Percentiles rank a stretch among this genome's conserved stretches.
These are phyloP conservation scores for Oryza brachyantha DNA, from an alignment of 176 grass and related monocot species.

Conservation along the genomic window DNA sequence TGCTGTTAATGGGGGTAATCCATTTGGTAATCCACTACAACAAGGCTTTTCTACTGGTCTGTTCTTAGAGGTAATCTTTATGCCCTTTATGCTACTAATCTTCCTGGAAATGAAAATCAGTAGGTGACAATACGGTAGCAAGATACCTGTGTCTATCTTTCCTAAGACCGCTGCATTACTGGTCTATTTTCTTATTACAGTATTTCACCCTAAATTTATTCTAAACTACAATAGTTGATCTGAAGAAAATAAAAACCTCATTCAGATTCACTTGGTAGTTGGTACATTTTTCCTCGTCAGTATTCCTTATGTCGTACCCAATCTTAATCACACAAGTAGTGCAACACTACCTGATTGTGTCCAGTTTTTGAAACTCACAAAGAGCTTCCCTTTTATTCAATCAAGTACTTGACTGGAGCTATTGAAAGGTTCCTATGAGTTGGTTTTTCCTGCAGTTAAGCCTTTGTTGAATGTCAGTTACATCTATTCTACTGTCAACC, in stretches of 20 bases:
- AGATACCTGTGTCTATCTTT: too few species aligned
- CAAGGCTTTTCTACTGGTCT: conserved; percentile 89
- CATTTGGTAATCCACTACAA: conserved; percentile 84
- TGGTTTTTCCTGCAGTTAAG: neutral
- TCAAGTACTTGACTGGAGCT: neutral
- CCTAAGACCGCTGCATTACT: too few species aligned
- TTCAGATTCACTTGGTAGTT: too few species aligned
- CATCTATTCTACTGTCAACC: neutral
- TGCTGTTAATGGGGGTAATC: conserved; percentile 82
- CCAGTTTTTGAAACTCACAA: too few species aligned
- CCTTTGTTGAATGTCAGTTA: neutral
- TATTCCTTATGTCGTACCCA: too few species aligned
- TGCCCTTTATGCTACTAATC: neutral
- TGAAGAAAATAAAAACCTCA: too few species aligned
- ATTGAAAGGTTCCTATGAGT: neutral
- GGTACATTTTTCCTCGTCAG: too few species aligned
- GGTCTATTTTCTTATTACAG: too few species aligned
- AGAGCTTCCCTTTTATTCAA: neutral
- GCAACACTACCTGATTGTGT: too few species aligned
- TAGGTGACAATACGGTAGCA: neutral
- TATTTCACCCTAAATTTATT: too few species aligned
- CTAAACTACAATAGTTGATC: too few species aligned
- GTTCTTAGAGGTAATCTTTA: conserved; percentile 66
- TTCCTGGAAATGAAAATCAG: neutral
- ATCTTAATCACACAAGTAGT: too few species aligned